These are phyloP conservation scores for Talaromyces wortmannii DNA, from an alignment of 495 filamentous ascomycete species.

Conservation along the genomic window DNA sequence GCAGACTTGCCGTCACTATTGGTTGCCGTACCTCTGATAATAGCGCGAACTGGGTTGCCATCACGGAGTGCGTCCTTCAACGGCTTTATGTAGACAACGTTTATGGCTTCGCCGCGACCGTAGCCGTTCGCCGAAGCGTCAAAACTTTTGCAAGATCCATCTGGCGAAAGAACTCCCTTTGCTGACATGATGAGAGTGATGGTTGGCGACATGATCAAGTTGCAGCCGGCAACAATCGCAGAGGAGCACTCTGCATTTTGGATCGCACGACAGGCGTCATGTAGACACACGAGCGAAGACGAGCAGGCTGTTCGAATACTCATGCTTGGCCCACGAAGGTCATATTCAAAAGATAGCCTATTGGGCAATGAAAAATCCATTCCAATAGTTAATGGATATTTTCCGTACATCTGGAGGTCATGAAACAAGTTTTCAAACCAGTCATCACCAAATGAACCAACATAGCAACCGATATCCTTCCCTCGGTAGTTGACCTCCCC, in stretches of 20 bases:
- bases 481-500: slow-evolving; percentile 41
- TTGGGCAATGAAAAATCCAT: slow-evolving; percentile 24
- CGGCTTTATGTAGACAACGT: slow-evolving; percentile 25
- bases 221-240: slow-evolving; percentile 32
- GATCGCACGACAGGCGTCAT: slow-evolving; percentile 18
- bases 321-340: slow-evolving; percentile 22
- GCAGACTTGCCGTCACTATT: slow-evolving; percentile 25
- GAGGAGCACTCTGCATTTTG: slow-evolving; percentile 24
- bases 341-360: slow-evolving; percentile 24
- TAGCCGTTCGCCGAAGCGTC: slow-evolving; percentile 58
- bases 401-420: too few relatives aligned
- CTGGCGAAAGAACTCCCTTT: slow-evolving; percentile 17
- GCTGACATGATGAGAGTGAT: slow-evolving; percentile 20
- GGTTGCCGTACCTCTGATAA: slow-evolving; percentile 23
- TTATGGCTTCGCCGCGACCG: slow-evolving; percentile 50
- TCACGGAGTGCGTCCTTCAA: slow-evolving; percentile 22
- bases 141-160: slow-evolving; percentile 46
- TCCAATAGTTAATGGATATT: too few relatives aligned
- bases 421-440: slow-evolving; percentile 16
- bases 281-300: slow-evolving; percentile 15
- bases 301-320: slow-evolving; percentile 30
- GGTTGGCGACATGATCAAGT: slow-evolving; percentile 31
- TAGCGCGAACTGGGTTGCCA: slow-evolving; percentile 27
- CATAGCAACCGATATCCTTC: slow-evolving; percentile 34
- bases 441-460: slow-evolving; percentile 36